Evolutionary conservation across 2,329 filamentous ascomycete species (phyloP).

Genomic region (Aspergillus piperis): DNA sequence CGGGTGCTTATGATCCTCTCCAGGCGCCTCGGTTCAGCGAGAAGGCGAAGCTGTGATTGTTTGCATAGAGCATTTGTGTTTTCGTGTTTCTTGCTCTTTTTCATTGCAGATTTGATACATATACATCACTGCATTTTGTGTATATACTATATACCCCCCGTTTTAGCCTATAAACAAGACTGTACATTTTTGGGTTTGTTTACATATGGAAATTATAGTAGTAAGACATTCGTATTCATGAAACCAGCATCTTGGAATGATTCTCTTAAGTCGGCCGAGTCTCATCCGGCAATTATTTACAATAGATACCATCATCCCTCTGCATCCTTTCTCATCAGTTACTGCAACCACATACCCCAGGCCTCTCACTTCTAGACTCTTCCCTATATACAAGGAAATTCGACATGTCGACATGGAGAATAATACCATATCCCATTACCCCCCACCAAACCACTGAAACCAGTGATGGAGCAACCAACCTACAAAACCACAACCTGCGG

Average conservation of each 20-base stretch:
- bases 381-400: too few relatives aligned
- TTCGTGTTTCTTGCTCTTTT: neutral
- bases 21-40: constrained; percentile 51
- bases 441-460: too few relatives aligned
- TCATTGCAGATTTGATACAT: neutral
- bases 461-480: neutral
- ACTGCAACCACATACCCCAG: too few relatives aligned
- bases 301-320: too few relatives aligned
- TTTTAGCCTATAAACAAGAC: neutral
- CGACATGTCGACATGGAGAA: too few relatives aligned
- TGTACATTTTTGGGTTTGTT: neutral
- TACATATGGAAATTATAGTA: too few relatives aligned
- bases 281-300: too few relatives aligned
- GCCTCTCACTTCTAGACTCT: too few relatives aligned
- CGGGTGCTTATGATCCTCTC: constrained; percentile 60
- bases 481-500: constrained; percentile 39
- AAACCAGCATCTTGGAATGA: too few relatives aligned
- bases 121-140: neutral
- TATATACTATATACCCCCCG: neutral
- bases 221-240: too few relatives aligned
- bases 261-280: too few relatives aligned
- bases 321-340: too few relatives aligned
- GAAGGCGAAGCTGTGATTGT: constrained; percentile 46
- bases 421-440: neutral
- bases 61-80: neutral